Base-by-base conservation (phyloP, 2,329 filamentous ascomycete species). In the Tolypocladium ovalisporum region DNA sequence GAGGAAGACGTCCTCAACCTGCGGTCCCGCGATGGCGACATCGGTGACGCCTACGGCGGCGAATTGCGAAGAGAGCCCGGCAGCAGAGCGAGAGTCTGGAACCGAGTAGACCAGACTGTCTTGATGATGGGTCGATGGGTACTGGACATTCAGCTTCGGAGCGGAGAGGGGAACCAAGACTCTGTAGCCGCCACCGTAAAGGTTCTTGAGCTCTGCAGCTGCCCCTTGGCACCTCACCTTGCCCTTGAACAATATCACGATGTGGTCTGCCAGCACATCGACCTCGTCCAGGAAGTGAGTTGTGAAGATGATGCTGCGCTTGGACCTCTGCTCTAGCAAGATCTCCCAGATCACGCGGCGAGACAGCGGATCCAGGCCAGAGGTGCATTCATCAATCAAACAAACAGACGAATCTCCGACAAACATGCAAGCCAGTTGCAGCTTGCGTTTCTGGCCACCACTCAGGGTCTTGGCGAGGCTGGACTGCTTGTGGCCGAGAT, bases 261-360 rank as follows among this genome's bases (percentile, higher is more conserved):
- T 86, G 57, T 86, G 79, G 66, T 89, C 86, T 0, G 85, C 82
- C 0, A 88, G 76, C 1, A 88, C 74, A 62, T 88, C 85, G 6
- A 84, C 85, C 67, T 89, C 85, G 62, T 88, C 86, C 24, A 89
- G 74, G 66, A 88, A 88, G 68, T 89, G 86, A 0, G 85, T 88
- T 0, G 86, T 88, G 40, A 88, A 73, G 17, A 89, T 72, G 65
- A 88, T 84, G 1, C 83, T 86, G 42, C 85, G 73, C 56, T 76
- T 76, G 4, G 82, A 80, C 55, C 85, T 77, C 64, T 87, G 83
- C 1, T 80, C 78, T 3, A 88, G 73, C 1, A 89, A 73, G 54
- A 88, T 88, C 59, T 88, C 83, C 85, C 85, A 88, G 52, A 89
- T 85, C 66, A 84, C 85, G 32, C 84, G 72, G 53, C 86, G 75